Percentiles rank a stretch among this genome's conserved stretches.
These are phyloP conservation scores for Tardiomyces digboiensis DNA, from an alignment of 1,139 yeast species.

Conservation along the genomic window DNA sequence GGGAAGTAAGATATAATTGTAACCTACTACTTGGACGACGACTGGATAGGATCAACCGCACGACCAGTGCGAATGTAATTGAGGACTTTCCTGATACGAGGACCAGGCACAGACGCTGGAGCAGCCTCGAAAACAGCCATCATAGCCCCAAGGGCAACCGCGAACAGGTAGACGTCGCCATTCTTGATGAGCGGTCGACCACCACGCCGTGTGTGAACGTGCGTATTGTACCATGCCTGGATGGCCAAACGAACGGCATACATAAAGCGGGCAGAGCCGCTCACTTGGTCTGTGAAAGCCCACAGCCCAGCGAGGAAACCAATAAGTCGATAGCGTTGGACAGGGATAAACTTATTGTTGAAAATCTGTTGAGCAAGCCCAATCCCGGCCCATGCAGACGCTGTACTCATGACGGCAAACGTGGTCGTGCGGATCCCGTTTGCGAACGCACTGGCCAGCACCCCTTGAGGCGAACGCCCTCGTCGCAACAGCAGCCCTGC, in stretches of 20 bases:
- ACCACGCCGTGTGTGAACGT: constrained; percentile 18
- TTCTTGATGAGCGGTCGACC: constrained; percentile 17
- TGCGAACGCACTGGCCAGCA: constrained; percentile 3
- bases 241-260: constrained; percentile 29
- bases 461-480: background rate
- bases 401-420: constrained; percentile 27
- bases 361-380: constrained; percentile 26
- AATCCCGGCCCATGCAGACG: constrained; percentile 33
- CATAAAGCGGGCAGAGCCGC: constrained; percentile 27
- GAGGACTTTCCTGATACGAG: constrained; percentile 22
- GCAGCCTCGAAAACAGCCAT: constrained; percentile 25
- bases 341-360: constrained; percentile 22
- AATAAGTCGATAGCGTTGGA: constrained; percentile 27
- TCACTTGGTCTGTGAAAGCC: constrained; percentile 29
- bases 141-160: constrained; percentile 24
- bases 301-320: constrained; percentile 33
- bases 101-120: constrained; percentile 27
- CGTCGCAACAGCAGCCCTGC: constrained; percentile 9
- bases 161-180: constrained; percentile 26
- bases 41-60: background rate
- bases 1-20: too few species aligned
- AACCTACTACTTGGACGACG: background rate
- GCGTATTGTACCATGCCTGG: constrained; percentile 27
- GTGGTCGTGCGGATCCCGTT: constrained; percentile 19
- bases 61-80: constrained; percentile 17